Evolutionary conservation across 192 early-diverging fungal species (phyloP).

Genomic region (Coemansia sp.): DNA sequence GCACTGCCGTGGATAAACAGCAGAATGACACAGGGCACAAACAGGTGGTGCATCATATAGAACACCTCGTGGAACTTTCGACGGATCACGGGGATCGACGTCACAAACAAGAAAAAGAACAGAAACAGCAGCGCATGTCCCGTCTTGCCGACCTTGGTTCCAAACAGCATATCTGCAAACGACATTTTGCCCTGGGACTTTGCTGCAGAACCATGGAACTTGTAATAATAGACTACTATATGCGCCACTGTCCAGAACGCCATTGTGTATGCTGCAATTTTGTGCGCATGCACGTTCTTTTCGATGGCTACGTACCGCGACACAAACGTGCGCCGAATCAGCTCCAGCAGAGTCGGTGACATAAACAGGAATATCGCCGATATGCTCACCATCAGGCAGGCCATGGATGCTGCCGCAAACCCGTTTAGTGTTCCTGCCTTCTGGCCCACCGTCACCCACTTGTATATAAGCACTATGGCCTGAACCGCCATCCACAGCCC

Average conservation of each 20-base stretch:
- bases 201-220: conserved; percentile 51
- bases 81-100: conserved; percentile 40
- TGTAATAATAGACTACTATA: conserved; percentile 68
- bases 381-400: conserved; percentile 56
- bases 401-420: conserved; percentile 39
- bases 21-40: conserved; percentile 69
- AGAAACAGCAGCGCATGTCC: conserved; percentile 60
- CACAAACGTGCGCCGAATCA: conserved; percentile 69
- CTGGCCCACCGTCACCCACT: conserved; percentile 56
- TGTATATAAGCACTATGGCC: conserved; percentile 55
- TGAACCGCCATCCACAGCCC: conserved; percentile 62
- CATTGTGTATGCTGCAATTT: conserved; percentile 70
- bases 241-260: conserved; percentile 72
- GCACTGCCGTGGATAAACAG: conserved; percentile 73
- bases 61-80: conserved; percentile 63
- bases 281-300: conserved; percentile 84
- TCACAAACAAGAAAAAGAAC: conserved; percentile 34
- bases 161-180: conserved; percentile 55
- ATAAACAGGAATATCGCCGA: conserved; percentile 69
- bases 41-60: conserved; percentile 86
- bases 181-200: conserved; percentile 34
- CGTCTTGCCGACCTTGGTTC: conserved; percentile 66
- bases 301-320: conserved; percentile 72
- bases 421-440: conserved; percentile 40
- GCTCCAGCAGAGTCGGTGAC: conserved; percentile 74